Percentiles rank a stretch among this genome's conserved stretches.
Conservation (phyloP, 208 protist genomes). For the Trypanosoma lewisi region DNA sequence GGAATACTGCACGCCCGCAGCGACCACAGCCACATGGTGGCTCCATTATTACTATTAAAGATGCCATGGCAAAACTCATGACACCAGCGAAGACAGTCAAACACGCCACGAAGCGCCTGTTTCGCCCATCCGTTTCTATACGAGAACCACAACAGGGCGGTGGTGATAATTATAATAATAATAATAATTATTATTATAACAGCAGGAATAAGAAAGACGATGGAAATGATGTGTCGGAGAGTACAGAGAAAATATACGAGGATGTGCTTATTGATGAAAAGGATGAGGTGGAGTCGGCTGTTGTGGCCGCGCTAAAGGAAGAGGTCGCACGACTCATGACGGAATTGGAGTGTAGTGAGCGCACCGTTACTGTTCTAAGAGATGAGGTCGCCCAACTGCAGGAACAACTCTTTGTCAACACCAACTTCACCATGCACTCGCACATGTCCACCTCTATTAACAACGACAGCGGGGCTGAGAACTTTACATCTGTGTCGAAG, state of each 20-base stretch:
- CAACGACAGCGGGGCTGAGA: background rate
- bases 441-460: background rate
- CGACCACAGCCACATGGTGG: background rate
- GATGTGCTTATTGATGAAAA: conserved; percentile 36
- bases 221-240: background rate
- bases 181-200: too few species aligned
- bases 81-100: conserved; percentile 26
- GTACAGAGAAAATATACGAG: conserved; percentile 29
- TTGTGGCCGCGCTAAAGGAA: conserved; percentile 39
- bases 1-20: background rate
- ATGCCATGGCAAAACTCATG: conserved; percentile 45
- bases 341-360: conserved; percentile 48
- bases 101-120: conserved; percentile 17
- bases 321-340: conserved; percentile 59
- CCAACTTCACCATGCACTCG: background rate
- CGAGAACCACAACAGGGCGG: background rate
- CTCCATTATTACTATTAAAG: conserved; percentile 11
- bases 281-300: conserved; percentile 31
- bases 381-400: conserved; percentile 41
- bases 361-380: conserved; percentile 29
- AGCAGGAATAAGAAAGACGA: background rate
- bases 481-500: conserved; percentile 57
- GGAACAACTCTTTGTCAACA: background rate
- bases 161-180: too few species aligned
- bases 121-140: background rate